A percentile compares a stretch with the other conserved stretches of the same genome.
Evolutionary conservation across 1,139 yeast species (phyloP).

Genomic region (Sugiyamaella pinicola): DNA sequence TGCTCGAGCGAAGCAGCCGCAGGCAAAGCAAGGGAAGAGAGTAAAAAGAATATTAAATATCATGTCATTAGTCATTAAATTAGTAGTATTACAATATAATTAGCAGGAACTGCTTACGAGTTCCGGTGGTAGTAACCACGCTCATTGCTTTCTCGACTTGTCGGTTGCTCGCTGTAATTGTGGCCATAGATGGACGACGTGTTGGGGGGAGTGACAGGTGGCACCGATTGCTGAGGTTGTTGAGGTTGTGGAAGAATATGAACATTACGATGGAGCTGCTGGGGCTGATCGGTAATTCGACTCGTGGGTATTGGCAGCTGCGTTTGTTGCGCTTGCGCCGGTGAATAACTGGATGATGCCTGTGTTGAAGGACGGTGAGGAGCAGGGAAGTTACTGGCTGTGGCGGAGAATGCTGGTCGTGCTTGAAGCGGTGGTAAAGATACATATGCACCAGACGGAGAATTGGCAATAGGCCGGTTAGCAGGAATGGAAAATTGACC

Average conservation of each 20-base stretch:
- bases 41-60: background rate
- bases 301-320: background rate
- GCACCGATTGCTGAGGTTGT: background rate
- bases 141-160: constrained; percentile 34
- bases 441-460: constrained; percentile 8
- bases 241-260: constrained; percentile 8
- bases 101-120: constrained; percentile 1
- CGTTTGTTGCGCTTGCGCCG: background rate
- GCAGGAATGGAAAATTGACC: constrained; percentile 13
- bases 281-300: background rate
- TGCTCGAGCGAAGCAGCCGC: background rate
- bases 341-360: constrained; percentile 1
- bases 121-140: constrained; percentile 25
- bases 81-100: constrained; percentile 6
- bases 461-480: constrained; percentile 10
- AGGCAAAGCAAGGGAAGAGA: background rate
- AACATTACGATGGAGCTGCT: background rate
- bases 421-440: constrained; percentile 11
- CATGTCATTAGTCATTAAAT: constrained; percentile 12
- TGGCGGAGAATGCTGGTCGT: constrained; percentile 6
- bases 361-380: constrained; percentile 9
- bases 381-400: constrained; percentile 1
- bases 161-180: constrained; percentile 23
- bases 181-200: constrained; percentile 4
- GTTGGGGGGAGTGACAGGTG: background rate